Evolutionary conservation across 2,329 filamentous ascomycete genomes (phyloP).

Genomic region (Pseudogymnoascus verrucosus): DNA sequence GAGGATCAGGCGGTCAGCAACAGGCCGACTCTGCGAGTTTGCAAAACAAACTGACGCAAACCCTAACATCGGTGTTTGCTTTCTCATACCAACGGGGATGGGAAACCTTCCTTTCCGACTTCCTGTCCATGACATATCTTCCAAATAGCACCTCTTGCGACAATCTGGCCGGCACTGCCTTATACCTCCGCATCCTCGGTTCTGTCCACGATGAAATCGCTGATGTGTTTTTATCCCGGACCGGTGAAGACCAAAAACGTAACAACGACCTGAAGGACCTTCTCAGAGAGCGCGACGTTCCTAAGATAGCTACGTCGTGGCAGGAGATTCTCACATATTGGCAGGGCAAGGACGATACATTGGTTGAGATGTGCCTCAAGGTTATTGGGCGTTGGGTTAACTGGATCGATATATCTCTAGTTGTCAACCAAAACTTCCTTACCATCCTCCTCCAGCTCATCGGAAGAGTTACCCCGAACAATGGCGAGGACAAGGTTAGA

Average conservation of each 20-base stretch:
- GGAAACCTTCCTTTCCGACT: slow-evolving; percentile 86
- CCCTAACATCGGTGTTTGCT: slow-evolving; percentile 87
- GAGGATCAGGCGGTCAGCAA: slow-evolving; percentile 42
- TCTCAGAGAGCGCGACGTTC: slow-evolving; percentile 77
- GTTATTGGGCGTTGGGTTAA: slow-evolving; percentile 96
- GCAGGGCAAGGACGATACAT: slow-evolving; percentile 53
- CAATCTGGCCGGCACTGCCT: slow-evolving; percentile 67
- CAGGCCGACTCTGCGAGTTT: slow-evolving; percentile 64
- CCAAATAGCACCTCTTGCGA: slow-evolving; percentile 52
- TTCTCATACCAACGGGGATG: slow-evolving; percentile 78
- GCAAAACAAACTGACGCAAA: slow-evolving; percentile 96
- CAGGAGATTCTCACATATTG: slow-evolving; percentile 78
- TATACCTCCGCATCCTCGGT: slow-evolving; percentile 81
- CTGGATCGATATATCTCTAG: slow-evolving; percentile 94
- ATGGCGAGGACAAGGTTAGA: slow-evolving; percentile 68
- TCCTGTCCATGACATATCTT: slow-evolving; percentile 64
- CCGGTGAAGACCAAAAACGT: slow-evolving; percentile 70
- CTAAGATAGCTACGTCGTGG: slow-evolving; percentile 84
- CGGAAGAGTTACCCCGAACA: slow-evolving; percentile 57
- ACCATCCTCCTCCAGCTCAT: slow-evolving; percentile 78
- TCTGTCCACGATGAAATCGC: slow-evolving; percentile 97
- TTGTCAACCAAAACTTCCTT: slow-evolving; percentile 86
- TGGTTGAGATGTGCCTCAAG: slow-evolving; percentile 82
- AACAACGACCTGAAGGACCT: slow-evolving; percentile 89
- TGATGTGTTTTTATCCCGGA: slow-evolving; percentile 76